Conservation (phyloP, 2,329 filamentous ascomycete genomes). For the Cladobotryum protrusum region DNA sequence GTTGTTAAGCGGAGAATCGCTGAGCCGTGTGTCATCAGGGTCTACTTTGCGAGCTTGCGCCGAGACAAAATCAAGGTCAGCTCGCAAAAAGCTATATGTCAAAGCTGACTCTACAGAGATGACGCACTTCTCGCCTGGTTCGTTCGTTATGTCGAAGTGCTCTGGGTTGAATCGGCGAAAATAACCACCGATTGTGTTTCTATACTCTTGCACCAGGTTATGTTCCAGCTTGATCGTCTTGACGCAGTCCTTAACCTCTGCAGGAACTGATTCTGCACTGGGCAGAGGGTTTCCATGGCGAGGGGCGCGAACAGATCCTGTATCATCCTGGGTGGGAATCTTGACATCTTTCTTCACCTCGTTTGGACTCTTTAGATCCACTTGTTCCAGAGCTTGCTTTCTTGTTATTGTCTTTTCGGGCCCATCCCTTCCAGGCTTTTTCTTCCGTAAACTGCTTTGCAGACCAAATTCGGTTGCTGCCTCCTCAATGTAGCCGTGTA, state of each 20-base stretch:
- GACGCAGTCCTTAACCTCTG: constrained; percentile 46
- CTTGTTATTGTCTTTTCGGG: constrained; percentile 17
- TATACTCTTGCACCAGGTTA: constrained; percentile 70
- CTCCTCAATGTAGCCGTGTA: constrained; percentile 86
- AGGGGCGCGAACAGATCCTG: constrained; percentile 28
- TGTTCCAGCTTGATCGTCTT: constrained; percentile 65
- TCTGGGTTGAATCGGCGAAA: constrained; percentile 84
- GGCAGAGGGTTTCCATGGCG: constrained; percentile 32
- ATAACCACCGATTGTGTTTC: constrained; percentile 82
- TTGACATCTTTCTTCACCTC: constrained; percentile 36
- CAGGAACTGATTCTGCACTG: constrained; percentile 39
- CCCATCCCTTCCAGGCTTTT: constrained; percentile 26
- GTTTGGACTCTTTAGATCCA: constrained; percentile 45
- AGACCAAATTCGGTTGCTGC: constrained; percentile 71
- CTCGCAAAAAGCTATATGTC: constrained; percentile 87
- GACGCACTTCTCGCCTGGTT: constrained; percentile 26
- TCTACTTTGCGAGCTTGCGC: constrained; percentile 81
- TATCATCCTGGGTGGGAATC: constrained; percentile 25
- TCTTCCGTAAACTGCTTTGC: constrained; percentile 62
- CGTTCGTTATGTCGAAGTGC: constrained; percentile 52
- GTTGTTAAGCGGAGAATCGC: constrained; percentile 75
- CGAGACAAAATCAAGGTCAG: constrained; percentile 88
- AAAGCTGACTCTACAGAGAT: constrained; percentile 71
- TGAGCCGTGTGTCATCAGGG: constrained; percentile 60
- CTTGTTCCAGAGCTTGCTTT: constrained; percentile 23